Conservation (phyloP, 1,284 basidiomycete genomes). For the Phylloporus gajari region DNA sequence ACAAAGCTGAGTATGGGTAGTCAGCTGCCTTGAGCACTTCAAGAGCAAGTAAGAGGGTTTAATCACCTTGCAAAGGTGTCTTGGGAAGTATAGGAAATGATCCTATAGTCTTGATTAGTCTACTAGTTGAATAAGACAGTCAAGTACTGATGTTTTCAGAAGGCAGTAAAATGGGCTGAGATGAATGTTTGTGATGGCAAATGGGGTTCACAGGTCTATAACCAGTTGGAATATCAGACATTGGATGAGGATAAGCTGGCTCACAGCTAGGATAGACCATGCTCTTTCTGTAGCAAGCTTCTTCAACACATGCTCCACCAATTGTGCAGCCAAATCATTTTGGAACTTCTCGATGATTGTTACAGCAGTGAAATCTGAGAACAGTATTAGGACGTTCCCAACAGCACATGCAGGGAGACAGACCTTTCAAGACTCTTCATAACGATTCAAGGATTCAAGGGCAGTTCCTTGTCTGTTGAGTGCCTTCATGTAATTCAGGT, state of each 20-base stretch:
- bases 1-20: slow-evolving; percentile 87
- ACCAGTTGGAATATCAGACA: background rate
- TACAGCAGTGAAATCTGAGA: slow-evolving; percentile 91
- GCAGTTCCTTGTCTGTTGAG: slow-evolving; percentile 93
- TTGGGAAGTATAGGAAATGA: slow-evolving; percentile 82
- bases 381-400: background rate
- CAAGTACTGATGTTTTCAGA: slow-evolving; percentile 79
- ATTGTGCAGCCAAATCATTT: slow-evolving; percentile 81
- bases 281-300: slow-evolving; percentile 82
- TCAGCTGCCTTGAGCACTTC: slow-evolving; percentile 89
- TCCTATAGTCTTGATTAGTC: slow-evolving; percentile 53
- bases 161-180: slow-evolving; percentile 96
- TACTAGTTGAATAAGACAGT: slow-evolving; percentile 8
- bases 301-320: slow-evolving; percentile 94
- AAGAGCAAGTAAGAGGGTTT: slow-evolving; percentile 83
- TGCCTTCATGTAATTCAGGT: slow-evolving; percentile 88
- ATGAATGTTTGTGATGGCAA: slow-evolving; percentile 95
- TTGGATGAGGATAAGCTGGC: slow-evolving; percentile 30
- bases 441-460: slow-evolving; percentile 80
- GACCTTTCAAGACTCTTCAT: slow-evolving; percentile 85
- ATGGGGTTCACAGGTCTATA: slow-evolving; percentile 80
- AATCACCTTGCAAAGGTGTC: slow-evolving; percentile 81
- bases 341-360: slow-evolving; percentile 95
- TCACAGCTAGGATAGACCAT: slow-evolving; percentile 71
- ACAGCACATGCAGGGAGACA: slow-evolving; percentile 28